Conservation (phyloP, 495 filamentous ascomycete genomes). For the Penicillium lagena region DNA sequence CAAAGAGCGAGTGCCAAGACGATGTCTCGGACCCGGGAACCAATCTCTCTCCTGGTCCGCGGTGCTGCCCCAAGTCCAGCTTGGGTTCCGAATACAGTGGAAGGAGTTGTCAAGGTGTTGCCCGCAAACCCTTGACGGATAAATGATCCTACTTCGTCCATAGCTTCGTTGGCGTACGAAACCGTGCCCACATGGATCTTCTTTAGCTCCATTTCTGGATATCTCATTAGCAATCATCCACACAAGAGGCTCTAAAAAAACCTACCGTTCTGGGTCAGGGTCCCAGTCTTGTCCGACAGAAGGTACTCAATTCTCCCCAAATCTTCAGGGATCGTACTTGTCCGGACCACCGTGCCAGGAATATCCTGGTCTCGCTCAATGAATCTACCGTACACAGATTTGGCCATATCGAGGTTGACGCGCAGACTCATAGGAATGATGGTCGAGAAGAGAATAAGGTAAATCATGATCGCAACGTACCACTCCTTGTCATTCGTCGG, state of each 20-base stretch:
- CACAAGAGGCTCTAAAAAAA: slow-evolving; percentile 1
- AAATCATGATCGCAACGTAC: slow-evolving; percentile 94
- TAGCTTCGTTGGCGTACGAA: slow-evolving; percentile 94
- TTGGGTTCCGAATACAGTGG: slow-evolving; percentile 54
- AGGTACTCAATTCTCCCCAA: slow-evolving; percentile 94
- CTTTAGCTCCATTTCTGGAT: slow-evolving; percentile 88
- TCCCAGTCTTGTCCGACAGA: slow-evolving; percentile 95
- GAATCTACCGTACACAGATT: slow-evolving; percentile 90
- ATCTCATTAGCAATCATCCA: slow-evolving; percentile 3
- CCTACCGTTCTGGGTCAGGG: slow-evolving; percentile 82
- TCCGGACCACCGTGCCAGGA: slow-evolving; percentile 84
- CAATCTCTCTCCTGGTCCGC: slow-evolving; percentile 85
- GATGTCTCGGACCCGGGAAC: slow-evolving; percentile 83
- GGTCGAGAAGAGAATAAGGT: slow-evolving; percentile 95
- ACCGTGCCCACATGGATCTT: slow-evolving; percentile 98
- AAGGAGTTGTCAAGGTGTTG: slow-evolving; percentile 63
- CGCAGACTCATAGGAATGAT: slow-evolving; percentile 96
- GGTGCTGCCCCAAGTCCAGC: slow-evolving; percentile 56
- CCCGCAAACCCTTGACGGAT: slow-evolving; percentile 72
- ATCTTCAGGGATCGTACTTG: slow-evolving; percentile 96
- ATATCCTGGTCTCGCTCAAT: slow-evolving; percentile 91
- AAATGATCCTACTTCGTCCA: slow-evolving; percentile 91
- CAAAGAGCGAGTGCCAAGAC: slow-evolving; percentile 88
- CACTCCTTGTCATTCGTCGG: slow-evolving; percentile 59
- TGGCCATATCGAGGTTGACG: slow-evolving; percentile 96